A percentile compares a stretch with the other conserved stretches of the same genome.
Conservation (phyloP, 352 stramenopile genomes). For the Discostella stelligera region DNA sequence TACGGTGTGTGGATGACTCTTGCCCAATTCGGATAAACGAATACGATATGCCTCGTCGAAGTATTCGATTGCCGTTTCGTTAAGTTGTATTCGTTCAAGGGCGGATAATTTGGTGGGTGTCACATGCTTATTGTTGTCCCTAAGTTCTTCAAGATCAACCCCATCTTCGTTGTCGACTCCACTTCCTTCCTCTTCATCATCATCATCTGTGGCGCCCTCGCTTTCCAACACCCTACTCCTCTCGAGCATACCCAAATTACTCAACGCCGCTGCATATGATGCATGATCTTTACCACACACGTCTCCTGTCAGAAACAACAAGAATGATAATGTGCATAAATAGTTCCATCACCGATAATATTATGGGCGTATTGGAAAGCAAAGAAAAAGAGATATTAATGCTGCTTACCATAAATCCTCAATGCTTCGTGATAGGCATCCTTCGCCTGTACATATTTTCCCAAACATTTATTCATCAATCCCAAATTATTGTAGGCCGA, state of each 20-base stretch:
- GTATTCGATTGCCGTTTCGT: constrained; percentile 73
- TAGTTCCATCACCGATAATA: no score
- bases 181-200: constrained; percentile 1
- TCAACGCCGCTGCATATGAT: constrained; percentile 70
- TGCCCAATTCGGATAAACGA: constrained; percentile 64
- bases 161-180: neutral
- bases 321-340: neutral
- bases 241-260: constrained; percentile 80
- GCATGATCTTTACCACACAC: constrained; percentile 77
- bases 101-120: constrained; percentile 45
- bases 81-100: constrained; percentile 65
- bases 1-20: constrained; percentile 70
- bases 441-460: constrained; percentile 66
- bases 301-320: constrained; percentile 8
- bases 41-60: constrained; percentile 76
- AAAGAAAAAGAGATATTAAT: no score
- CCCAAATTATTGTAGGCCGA: constrained; percentile 80
- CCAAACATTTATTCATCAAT: constrained; percentile 79
- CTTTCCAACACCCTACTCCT: constrained; percentile 51
- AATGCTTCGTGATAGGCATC: constrained; percentile 64
- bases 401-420: constrained; percentile 58
- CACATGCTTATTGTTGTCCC: constrained; percentile 2
- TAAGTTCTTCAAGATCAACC: constrained; percentile 56
- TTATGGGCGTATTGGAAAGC: no score
- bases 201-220: constrained; percentile 14